Conservation (phyloP, 345 rosid genomes). For the Aegle marmelos region DNA sequence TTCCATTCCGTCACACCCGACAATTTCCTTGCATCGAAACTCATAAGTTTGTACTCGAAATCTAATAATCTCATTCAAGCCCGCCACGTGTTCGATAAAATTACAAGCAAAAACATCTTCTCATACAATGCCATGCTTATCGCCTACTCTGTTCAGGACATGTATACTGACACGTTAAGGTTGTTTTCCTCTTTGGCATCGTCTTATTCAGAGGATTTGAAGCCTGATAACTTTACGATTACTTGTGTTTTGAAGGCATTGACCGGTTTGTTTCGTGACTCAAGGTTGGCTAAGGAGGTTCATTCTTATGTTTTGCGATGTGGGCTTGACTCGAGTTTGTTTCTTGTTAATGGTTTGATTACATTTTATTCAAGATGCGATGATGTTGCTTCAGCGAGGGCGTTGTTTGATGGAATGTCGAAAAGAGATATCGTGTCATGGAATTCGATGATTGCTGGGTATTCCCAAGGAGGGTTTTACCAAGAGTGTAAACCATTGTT, state of each 20-base stretch:
- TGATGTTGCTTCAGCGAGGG: conserved; percentile 41
- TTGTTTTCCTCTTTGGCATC: conserved; percentile 46
- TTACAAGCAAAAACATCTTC: conserved; percentile 51
- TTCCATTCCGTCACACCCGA: conserved; percentile 45
- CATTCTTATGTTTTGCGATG: conserved; percentile 52
- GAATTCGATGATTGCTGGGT: conserved; percentile 87
- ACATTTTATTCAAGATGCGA: conserved; percentile 59
- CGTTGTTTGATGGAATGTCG: conserved; percentile 56
- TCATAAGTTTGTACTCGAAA: conserved; percentile 52
- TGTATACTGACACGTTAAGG: conserved; percentile 42
- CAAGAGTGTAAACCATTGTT: conserved; percentile 66
- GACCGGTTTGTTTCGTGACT: conserved; percentile 32
- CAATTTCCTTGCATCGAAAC: conserved; percentile 75
- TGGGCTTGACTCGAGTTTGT: conserved; percentile 51
- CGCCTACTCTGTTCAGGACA: conserved; percentile 50
- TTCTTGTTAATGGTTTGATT: conserved; percentile 65
- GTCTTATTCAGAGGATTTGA: conserved; percentile 20
- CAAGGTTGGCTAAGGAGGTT: conserved; percentile 48
- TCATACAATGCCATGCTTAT: conserved; percentile 76
- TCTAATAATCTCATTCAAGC: conserved; percentile 39
- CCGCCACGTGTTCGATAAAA: conserved; percentile 65
- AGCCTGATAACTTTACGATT: conserved; percentile 55
- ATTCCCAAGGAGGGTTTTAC: conserved; percentile 66
- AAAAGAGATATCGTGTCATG: conserved; percentile 72
- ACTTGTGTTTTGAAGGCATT: conserved; percentile 63